Base-by-base conservation (phyloP, 1,284 basidiomycete species). In the Lignosus rhinocerotis region DNA sequence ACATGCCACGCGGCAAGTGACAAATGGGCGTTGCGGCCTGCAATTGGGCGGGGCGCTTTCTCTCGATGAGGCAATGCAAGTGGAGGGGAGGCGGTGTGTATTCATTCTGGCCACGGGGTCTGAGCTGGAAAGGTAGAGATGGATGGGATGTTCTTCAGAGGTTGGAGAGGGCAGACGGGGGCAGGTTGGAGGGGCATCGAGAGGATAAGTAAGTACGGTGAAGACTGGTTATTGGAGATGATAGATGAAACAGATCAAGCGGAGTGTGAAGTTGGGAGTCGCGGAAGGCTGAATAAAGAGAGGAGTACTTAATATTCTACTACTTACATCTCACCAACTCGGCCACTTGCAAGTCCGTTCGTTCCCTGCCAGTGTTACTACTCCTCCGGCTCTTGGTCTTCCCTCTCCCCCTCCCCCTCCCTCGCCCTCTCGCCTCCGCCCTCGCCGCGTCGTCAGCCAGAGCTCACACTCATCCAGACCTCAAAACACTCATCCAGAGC, bases 191-290 rank as follows among this genome's bases (percentile, higher is more conserved):
- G 34, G 19, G 31, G 38, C 48, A 51, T 32, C 6, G 49, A 21
- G 21, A 32, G 44, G 34, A 21, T 45, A 10, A 5, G 30, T 46
- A 19, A 4, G 45, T 32, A 10, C 46, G 48, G 16, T 41, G 25
- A 19, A n/a, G 49, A 30, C 8, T 19, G 32, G 41, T 16, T 43
- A 51, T 33, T 21, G 47, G 46, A 19, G 53, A 47, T 51, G 62
- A 64, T 58, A 45, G 62, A 59, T 64, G 62, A 64, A 64, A 64
- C 62, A 63, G 60, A 64, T 64, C 62, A 64, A 19, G 57, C 62
- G 62, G 62, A 64, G 62, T 64, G 58, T 58, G 62, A 64, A 64
- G 59, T 59, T 41, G n/a, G 36, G 36, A 51, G 47, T 39, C 46
- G 52, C 43, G 52, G 57, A 36, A 33, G 58, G 50, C 31, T 48